phyloP scores from a whole-genome alignment of 2,329 filamentous ascomycete species.

The Coniochaeta pulveracea region DNA sequence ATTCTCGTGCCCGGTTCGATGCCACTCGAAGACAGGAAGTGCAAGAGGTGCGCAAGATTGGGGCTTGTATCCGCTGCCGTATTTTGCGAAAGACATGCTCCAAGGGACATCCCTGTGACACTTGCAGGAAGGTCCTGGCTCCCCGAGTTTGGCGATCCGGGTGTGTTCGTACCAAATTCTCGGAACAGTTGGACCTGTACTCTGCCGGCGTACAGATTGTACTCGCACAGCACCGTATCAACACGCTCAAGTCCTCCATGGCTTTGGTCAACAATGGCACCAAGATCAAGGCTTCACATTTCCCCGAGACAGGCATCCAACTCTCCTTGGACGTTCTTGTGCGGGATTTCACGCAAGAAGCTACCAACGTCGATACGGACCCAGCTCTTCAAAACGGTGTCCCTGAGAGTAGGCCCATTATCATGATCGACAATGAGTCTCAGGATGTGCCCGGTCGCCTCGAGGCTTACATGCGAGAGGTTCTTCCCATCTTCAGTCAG shows the following conservation, averaged over 20 bases:
- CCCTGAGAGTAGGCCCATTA: slow-evolving; percentile 7
- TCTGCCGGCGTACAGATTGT: slow-evolving; percentile 53
- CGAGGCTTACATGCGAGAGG: slow-evolving; percentile 48
- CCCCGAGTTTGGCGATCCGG: slow-evolving; percentile 55
- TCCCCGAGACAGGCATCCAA: slow-evolving; percentile 32
- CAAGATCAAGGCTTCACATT: slow-evolving; percentile 46
- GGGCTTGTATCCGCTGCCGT: slow-evolving; percentile 54
- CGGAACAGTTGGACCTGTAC: slow-evolving; percentile 51
- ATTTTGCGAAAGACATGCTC: slow-evolving; percentile 57
- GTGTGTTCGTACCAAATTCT: slow-evolving; percentile 50
- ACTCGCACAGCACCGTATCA: slow-evolving; percentile 47
- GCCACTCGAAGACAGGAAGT: slow-evolving; percentile 50
- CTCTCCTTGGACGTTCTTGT: slow-evolving; percentile 33
- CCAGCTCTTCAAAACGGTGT: slow-evolving; percentile 12
- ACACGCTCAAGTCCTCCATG: slow-evolving; percentile 38
- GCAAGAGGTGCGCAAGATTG: slow-evolving; percentile 52
- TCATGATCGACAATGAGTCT: slow-evolving; percentile 50
- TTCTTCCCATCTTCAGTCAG: slow-evolving; percentile 45
- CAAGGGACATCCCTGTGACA: slow-evolving; percentile 50
- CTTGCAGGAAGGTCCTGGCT: slow-evolving; percentile 51
- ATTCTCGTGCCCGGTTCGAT: slow-evolving; percentile 46
- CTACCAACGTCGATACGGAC: slow-evolving; percentile 9
- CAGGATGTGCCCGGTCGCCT: slow-evolving; percentile 49
- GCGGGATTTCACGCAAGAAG: background rate
- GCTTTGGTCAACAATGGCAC: slow-evolving; percentile 36